phyloP scores from a whole-genome alignment of 345 rosid species.

The Cochlearia excelsa region DNA sequence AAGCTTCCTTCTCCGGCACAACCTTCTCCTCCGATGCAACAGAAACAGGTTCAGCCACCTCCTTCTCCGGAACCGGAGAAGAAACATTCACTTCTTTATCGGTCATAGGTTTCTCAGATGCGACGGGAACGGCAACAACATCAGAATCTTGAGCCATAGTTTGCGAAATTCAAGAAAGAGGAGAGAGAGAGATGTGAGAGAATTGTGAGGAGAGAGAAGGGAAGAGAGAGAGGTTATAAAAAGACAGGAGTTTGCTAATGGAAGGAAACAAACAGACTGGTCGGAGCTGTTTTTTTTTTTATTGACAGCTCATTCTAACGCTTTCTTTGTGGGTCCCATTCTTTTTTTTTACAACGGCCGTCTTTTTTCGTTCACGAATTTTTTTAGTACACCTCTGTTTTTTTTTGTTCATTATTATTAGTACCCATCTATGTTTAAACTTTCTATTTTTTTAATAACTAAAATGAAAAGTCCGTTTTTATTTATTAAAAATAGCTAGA shows the following conservation, averaged over 20 bases:
- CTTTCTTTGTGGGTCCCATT: slow-evolving; percentile 31
- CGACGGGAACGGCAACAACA: neutral
- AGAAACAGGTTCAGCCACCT: slow-evolving; percentile 33
- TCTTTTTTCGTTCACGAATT: slow-evolving; percentile 24
- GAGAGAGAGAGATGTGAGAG: slow-evolving; percentile 8
- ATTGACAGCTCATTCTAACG: slow-evolving; percentile 36
- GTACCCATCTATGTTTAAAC: no score
- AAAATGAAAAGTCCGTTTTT: no score
- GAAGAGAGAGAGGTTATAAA: slow-evolving; percentile 18
- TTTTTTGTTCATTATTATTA: no score
- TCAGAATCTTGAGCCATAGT: slow-evolving; percentile 47
- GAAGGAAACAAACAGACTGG: slow-evolving; percentile 32
- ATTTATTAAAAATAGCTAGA: no score
- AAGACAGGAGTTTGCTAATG: slow-evolving; percentile 6
- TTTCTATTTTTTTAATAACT: no score
- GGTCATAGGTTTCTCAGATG: slow-evolving; percentile 28
- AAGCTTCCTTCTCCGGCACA: neutral
- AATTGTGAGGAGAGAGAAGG: slow-evolving; percentile 15
- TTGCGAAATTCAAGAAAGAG: slow-evolving; percentile 8
- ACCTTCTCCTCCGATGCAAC: slow-evolving; percentile 32
- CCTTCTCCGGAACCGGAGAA: slow-evolving; percentile 33
- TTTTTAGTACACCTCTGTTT: no score
- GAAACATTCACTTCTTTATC: slow-evolving; percentile 31
- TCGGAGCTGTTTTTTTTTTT: slow-evolving; percentile 32
- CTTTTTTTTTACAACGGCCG: slow-evolving; percentile 29